These are phyloP conservation scores for Dothidotthia symphoricarpi DNA, from an alignment of 2,329 filamentous ascomycete species.

Conservation along the genomic window DNA sequence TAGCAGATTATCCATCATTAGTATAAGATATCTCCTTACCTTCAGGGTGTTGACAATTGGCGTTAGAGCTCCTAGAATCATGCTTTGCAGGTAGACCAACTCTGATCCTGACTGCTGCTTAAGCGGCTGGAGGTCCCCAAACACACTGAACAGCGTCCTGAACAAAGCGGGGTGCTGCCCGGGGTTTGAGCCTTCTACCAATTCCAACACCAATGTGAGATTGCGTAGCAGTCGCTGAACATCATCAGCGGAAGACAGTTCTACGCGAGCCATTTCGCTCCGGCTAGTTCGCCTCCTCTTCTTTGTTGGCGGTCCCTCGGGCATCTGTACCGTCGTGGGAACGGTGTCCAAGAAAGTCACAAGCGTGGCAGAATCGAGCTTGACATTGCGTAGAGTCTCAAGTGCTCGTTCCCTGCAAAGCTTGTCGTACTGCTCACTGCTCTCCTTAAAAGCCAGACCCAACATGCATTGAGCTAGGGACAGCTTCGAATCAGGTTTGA, in stretches of 20 bases:
- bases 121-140: slow-evolving; percentile 85
- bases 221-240: slow-evolving; percentile 68
- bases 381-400: slow-evolving; percentile 69
- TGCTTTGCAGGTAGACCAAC: slow-evolving; percentile 82
- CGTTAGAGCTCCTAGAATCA: slow-evolving; percentile 77
- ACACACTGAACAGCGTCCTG: slow-evolving; percentile 73
- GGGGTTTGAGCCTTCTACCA: slow-evolving; percentile 78
- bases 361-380: slow-evolving; percentile 72
- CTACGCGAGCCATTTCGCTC: slow-evolving; percentile 63
- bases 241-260: slow-evolving; percentile 63
- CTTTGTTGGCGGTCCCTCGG: slow-evolving; percentile 67
- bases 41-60: slow-evolving; percentile 80
- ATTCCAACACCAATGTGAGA: slow-evolving; percentile 81
- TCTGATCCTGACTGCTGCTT: slow-evolving; percentile 79
- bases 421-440: slow-evolving; percentile 31
- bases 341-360: slow-evolving; percentile 70
- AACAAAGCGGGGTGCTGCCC: slow-evolving; percentile 74
- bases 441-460: slow-evolving; percentile 54
- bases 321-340: slow-evolving; percentile 69
- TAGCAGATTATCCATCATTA: neutral
- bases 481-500: slow-evolving; percentile 64
- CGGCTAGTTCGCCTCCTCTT: slow-evolving; percentile 80
- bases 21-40: slow-evolving; percentile 11
- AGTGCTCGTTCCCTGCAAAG: slow-evolving; percentile 58
- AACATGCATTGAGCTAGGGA: slow-evolving; percentile 63